Percentiles rank a stretch among this genome's conserved stretches.
Conservation (phyloP, 1,284 basidiomycete genomes). For the Phenoliferia sp. region DNA sequence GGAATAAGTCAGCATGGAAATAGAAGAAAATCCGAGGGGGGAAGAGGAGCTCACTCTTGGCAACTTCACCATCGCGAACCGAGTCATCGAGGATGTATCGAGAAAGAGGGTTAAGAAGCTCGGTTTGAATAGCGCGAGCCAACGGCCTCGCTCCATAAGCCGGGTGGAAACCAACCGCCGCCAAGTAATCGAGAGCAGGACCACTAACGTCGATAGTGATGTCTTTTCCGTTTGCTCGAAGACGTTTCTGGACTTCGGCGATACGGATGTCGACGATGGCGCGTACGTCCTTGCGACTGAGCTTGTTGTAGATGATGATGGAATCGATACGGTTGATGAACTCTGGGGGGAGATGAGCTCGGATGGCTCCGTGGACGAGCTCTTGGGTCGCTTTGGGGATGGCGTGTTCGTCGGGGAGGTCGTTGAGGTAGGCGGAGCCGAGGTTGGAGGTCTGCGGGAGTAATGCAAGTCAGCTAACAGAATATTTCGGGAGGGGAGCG, state of each 20-base stretch:
- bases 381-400: conserved; percentile 43
- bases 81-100: conserved; percentile 74
- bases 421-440: conserved; percentile 51
- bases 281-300: conserved; percentile 49
- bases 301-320: conserved; percentile 46
- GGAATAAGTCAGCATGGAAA: neutral
- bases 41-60: conserved; percentile 41
- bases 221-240: conserved; percentile 58
- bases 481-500: neutral
- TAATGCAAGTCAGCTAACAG: neutral
- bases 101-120: conserved; percentile 88
- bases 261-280: conserved; percentile 52
- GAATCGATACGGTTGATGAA: conserved; percentile 52
- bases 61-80: conserved; percentile 68
- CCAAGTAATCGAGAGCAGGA: conserved; percentile 47
- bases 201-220: neutral
- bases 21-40: neutral
- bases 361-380: conserved; percentile 50
- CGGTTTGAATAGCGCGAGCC: conserved; percentile 84
- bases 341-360: conserved; percentile 52
- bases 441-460: conserved; percentile 50
- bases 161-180: conserved; percentile 73
- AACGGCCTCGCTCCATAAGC: conserved; percentile 80
- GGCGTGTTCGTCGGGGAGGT: conserved; percentile 45
- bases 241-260: conserved; percentile 62